Evolutionary conservation across 805 yeast genomes (phyloP), one percentile per base, ranked within the genome.

Genomic region (Sugiyamaella marilandica): DNA sequence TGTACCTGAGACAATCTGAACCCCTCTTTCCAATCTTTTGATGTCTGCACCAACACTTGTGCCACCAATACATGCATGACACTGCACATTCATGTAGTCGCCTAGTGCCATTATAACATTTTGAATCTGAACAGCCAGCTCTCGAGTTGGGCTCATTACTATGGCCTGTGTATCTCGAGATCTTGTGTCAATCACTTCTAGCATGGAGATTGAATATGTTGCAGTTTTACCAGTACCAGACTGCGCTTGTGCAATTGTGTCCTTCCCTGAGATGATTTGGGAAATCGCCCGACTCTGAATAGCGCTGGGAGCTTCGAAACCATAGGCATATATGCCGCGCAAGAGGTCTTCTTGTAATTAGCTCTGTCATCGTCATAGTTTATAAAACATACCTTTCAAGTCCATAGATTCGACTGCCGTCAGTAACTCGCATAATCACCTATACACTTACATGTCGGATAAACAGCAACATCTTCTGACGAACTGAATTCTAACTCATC

Each of bases 31-130:
- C 70, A 94, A 81, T 61, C 87, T 89, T 70, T 84, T 86, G 60
- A 87, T 78, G 76, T 94, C 99, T 60, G 90, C 94, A 56, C 83
- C 83, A 70, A 89, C 80, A 56, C 88, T 81, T 57, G 95, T 92
- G 71, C 99, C 99, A 73, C 99, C 99, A 66, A 94, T 88, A 74
- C 96, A 92, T 51, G 98, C 97, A 70, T 94, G 97, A 65, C 94
- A 91, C 59, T 85, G 82, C 57, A 92, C 81, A 67, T 88, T 84
- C 85, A 94, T 83, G 78, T 87, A 88, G 72, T 83, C 82, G 60
- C 98, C 97, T 63, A 94, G 80, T 62, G 91, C 86, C 69, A 84
- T 78, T 50, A 92, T 88, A 63, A 94, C 99, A 70, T 84, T 87
- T 75, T 89, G 96, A 70, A 94, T 94, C 79, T 94, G 99, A 62